Conservation (phyloP, 805 yeast genomes). For the Jamesozyma hellenica region DNA sequence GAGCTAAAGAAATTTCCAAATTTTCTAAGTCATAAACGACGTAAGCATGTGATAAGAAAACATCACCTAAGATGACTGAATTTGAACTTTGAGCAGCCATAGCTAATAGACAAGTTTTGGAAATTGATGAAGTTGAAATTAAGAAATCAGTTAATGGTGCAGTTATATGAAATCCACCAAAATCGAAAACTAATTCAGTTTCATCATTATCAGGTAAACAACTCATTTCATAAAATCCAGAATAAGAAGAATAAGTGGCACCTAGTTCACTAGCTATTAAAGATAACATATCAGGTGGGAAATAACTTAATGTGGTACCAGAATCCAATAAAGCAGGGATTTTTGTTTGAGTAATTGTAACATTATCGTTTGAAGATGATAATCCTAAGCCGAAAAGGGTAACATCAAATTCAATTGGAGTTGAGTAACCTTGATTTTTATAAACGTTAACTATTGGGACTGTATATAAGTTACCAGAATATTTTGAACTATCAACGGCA, state of each 20-base stretch:
- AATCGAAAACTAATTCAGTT: conserved; percentile 38
- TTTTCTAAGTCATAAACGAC: conserved; percentile 49
- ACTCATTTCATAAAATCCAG: conserved; percentile 38
- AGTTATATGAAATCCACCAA: conserved; percentile 51
- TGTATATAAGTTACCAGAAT: conserved; percentile 25
- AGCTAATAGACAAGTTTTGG: conserved; percentile 35
- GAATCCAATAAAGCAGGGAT: conserved; percentile 37
- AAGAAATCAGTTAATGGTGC: conserved; percentile 38
- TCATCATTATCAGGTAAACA: conserved; percentile 33
- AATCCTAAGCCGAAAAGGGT: conserved; percentile 25
- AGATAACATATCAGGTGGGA: conserved; percentile 33
- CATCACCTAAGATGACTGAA: conserved; percentile 43
- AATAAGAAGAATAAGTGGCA: conserved; percentile 33
- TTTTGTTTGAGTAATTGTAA: conserved; percentile 22
- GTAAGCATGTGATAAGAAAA: conserved; percentile 46
- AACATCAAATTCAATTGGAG: conserved; percentile 27
- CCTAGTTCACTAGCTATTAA: conserved; percentile 33
- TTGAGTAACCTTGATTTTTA: conserved; percentile 9
- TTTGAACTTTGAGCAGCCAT: conserved; percentile 21
- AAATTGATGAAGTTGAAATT: conserved; percentile 12
- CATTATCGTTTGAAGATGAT: conserved; percentile 10
- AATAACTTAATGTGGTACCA: conserved; percentile 36
- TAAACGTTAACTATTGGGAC: conserved; percentile 24
- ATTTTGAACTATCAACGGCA: conserved; percentile 34
- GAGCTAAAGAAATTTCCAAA: conserved; percentile 39